A percentile compares a stretch with the other conserved stretches of the same genome.
Conservation (phyloP, 108 stramenopile genomes). For the Poteriospumella lacustris region DNA sequence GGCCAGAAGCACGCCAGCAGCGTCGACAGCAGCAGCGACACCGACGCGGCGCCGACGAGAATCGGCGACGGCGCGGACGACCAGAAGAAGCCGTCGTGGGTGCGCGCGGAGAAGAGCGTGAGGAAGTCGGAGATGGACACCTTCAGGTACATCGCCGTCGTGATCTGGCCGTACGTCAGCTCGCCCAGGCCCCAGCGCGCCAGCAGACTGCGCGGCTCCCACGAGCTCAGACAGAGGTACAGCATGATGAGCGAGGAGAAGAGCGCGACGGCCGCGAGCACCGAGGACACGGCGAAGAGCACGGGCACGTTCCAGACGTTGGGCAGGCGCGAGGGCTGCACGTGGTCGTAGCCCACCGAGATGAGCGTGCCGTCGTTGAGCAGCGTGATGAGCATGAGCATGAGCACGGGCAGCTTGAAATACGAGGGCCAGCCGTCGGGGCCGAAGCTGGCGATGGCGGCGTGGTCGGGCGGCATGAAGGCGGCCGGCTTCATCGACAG, state of each 20-base stretch:
- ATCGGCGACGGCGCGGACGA: not conserved
- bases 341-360: slow-evolving; percentile 64
- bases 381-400: slow-evolving; percentile 67
- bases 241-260: slow-evolving; percentile 46
- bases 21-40: slow-evolving; percentile 30
- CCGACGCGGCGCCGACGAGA: slow-evolving; percentile 14
- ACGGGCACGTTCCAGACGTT: slow-evolving; percentile 45
- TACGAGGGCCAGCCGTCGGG: slow-evolving; percentile 25
- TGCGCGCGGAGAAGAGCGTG: slow-evolving; percentile 35
- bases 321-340: slow-evolving; percentile 50
- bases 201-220: not conserved
- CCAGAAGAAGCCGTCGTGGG: slow-evolving; percentile 34
- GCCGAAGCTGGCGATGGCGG: slow-evolving; percentile 21
- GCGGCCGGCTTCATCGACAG: slow-evolving; percentile 52
- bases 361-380: slow-evolving; percentile 70
- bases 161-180: slow-evolving; percentile 29
- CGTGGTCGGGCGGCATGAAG: slow-evolving; percentile 28
- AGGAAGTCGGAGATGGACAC: slow-evolving; percentile 42
- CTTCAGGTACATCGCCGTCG: slow-evolving; percentile 37
- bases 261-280: slow-evolving; percentile 58
- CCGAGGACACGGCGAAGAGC: slow-evolving; percentile 52
- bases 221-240: slow-evolving; percentile 22
- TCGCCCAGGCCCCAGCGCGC: slow-evolving; percentile 19
- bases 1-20: slow-evolving; percentile 28
- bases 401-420: slow-evolving; percentile 62